phyloP scores from a whole-genome alignment of 2,329 filamentous ascomycete genomes.

The Aspergillus persii region DNA sequence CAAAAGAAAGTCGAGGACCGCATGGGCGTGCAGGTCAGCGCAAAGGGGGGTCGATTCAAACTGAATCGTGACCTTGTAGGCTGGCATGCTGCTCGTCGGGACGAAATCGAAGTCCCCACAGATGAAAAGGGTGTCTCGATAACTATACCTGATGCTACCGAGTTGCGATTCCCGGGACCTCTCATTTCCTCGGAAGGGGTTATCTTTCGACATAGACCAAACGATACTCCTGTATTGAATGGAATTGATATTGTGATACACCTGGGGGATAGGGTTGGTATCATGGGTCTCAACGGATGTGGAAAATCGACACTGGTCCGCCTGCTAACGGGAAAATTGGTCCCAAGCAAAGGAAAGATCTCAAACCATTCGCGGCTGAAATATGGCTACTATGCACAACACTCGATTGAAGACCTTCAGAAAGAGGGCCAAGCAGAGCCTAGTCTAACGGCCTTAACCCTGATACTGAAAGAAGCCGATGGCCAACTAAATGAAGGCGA shows the following conservation, averaged over 20 bases:
- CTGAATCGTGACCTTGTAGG: constrained; percentile 71
- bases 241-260: constrained; percentile 68
- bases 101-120: constrained; percentile 68
- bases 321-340: constrained; percentile 61
- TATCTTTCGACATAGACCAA: constrained; percentile 60
- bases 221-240: constrained; percentile 52
- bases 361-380: constrained; percentile 66
- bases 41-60: constrained; percentile 74
- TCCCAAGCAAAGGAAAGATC: constrained; percentile 61
- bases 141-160: constrained; percentile 60
- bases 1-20: constrained; percentile 83
- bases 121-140: constrained; percentile 60
- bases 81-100: constrained; percentile 57
- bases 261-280: constrained; percentile 69
- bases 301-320: constrained; percentile 79
- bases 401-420: constrained; percentile 70
- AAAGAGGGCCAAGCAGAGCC: constrained; percentile 51
- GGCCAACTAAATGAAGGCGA: constrained; percentile 63
- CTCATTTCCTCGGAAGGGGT: constrained; percentile 70
- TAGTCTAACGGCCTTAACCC: constrained; percentile 61
- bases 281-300: constrained; percentile 75
- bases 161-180: constrained; percentile 72
- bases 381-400: constrained; percentile 76
- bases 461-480: constrained; percentile 58
- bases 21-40: constrained; percentile 71